Conservation (phyloP, 1,284 basidiomycete species). For the Boletus chippewaensis region DNA sequence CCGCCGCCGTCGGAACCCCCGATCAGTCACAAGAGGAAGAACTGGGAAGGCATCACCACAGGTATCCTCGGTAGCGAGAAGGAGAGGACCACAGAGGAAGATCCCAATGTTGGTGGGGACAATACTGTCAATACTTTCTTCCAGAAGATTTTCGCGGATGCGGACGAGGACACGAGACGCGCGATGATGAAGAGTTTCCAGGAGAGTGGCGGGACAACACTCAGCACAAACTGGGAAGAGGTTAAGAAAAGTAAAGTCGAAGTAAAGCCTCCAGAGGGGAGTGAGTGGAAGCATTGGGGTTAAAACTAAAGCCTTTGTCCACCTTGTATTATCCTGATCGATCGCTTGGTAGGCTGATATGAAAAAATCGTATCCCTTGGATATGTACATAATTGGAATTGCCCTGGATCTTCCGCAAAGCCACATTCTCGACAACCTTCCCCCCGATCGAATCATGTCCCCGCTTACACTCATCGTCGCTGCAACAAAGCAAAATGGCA, state of each 20-base stretch:
- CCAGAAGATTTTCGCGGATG: slow-evolving; percentile 78
- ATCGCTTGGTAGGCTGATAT: too few relatives aligned
- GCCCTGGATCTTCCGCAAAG: too few relatives aligned
- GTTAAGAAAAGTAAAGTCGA: slow-evolving; percentile 64
- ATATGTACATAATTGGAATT: too few relatives aligned
- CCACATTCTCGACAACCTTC: neutral
- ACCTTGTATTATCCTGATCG: neutral
- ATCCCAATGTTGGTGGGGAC: slow-evolving; percentile 81
- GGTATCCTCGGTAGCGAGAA: slow-evolving; percentile 58
- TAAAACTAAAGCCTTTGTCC: slow-evolving; percentile 29
- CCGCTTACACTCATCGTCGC: slow-evolving; percentile 89
- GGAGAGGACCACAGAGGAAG: slow-evolving; percentile 55
- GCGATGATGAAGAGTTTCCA: slow-evolving; percentile 97
- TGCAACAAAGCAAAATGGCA: slow-evolving; percentile 82
- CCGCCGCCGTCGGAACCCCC: slow-evolving; percentile 31
- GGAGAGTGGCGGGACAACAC: slow-evolving; percentile 85
- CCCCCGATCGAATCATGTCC: slow-evolving; percentile 33
- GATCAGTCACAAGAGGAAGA: slow-evolving; percentile 49
- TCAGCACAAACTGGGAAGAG: slow-evolving; percentile 92
- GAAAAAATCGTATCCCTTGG: too few relatives aligned
- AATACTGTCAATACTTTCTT: slow-evolving; percentile 71
- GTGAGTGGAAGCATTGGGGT: slow-evolving; percentile 76
- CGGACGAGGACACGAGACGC: slow-evolving; percentile 80
- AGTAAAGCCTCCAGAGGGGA: slow-evolving; percentile 76
- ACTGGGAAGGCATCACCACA: slow-evolving; percentile 80